Evolutionary conservation across 495 filamentous ascomycete genomes (phyloP).

Genomic region (Cetradonia linearis): DNA sequence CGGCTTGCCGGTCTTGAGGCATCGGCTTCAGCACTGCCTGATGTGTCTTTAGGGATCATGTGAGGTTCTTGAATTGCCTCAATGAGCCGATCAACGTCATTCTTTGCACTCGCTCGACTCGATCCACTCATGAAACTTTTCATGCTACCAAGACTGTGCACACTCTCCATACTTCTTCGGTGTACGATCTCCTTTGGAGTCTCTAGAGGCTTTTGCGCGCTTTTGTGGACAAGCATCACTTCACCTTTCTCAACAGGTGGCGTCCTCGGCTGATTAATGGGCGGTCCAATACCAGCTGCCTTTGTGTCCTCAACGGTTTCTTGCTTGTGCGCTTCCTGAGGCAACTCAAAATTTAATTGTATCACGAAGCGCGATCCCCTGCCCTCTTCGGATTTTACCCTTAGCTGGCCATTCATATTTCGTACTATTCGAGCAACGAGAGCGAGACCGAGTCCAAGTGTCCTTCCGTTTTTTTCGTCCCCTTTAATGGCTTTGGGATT

Average conservation of each 20-base stretch:
- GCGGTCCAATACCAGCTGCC: slow-evolving; percentile 9
- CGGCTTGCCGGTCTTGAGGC: slow-evolving; percentile 17
- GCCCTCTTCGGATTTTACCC: slow-evolving; percentile 76
- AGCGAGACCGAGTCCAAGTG: slow-evolving; percentile 75
- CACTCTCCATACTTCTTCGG: slow-evolving; percentile 30
- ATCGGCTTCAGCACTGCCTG: slow-evolving; percentile 24
- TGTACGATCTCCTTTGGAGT: slow-evolving; percentile 20
- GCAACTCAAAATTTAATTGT: slow-evolving; percentile 56
- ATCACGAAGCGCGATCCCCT: slow-evolving; percentile 78
- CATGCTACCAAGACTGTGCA: slow-evolving; percentile 32
- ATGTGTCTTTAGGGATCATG: slow-evolving; percentile 27
- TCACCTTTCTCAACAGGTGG: slow-evolving; percentile 38
- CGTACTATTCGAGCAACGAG: slow-evolving; percentile 72
- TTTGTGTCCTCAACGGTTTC: slow-evolving; percentile 7
- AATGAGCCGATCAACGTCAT: slow-evolving; percentile 65
- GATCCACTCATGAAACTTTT: slow-evolving; percentile 44
- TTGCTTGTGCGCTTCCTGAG: slow-evolving; percentile 33
- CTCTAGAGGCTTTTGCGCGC: slow-evolving; percentile 19
- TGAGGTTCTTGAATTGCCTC: slow-evolving; percentile 61
- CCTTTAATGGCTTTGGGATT: slow-evolving; percentile 17
- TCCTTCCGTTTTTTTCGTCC: slow-evolving; percentile 30
- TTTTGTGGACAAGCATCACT: slow-evolving; percentile 42
- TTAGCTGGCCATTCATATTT: slow-evolving; percentile 86
- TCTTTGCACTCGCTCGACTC: slow-evolving; percentile 45
- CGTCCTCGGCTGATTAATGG: slow-evolving; percentile 24